Percentiles rank a stretch among this genome's conserved stretches.
phyloP scores from a whole-genome alignment of 108 stramenopile genomes.

The Conticribra guillardii region DNA sequence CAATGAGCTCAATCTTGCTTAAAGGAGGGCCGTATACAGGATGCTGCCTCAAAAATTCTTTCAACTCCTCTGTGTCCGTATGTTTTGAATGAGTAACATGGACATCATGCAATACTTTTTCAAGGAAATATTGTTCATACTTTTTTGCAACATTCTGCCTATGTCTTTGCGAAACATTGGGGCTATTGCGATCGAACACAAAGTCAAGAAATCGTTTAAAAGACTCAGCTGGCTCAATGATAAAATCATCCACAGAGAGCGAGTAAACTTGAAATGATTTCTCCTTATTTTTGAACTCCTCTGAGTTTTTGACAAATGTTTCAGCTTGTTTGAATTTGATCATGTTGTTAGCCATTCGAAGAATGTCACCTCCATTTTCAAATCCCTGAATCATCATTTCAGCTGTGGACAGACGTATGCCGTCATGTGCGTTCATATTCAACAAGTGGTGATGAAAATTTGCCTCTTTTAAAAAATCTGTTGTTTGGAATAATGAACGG shows the following conservation, averaged over 20 bases:
- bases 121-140: slow-evolving; percentile 12
- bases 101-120: background rate
- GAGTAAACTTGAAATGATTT: slow-evolving; percentile 26
- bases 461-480: slow-evolving; percentile 1
- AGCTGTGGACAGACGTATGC: slow-evolving; percentile 26
- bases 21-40: slow-evolving; percentile 24
- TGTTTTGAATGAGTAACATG: too few species aligned
- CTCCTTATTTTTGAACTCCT: background rate
- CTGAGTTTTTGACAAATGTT: slow-evolving; percentile 1
- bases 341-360: slow-evolving; percentile 32
- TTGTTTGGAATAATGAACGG: slow-evolving; percentile 18
- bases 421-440: slow-evolving; percentile 18
- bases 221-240: slow-evolving; percentile 3
- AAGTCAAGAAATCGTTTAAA: slow-evolving; percentile 19
- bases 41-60: slow-evolving; percentile 17
- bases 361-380: slow-evolving; percentile 31
- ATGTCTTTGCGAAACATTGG: background rate
- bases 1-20: slow-evolving; percentile 21
- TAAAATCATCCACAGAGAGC: slow-evolving; percentile 32
- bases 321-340: slow-evolving; percentile 34
- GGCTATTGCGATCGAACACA: slow-evolving; percentile 6
- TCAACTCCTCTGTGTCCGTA: too few species aligned
- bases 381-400: slow-evolving; percentile 26
- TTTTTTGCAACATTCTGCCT: slow-evolving; percentile 10
- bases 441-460: slow-evolving; percentile 23